Base-by-base conservation (phyloP, 2,329 filamentous ascomycete species). In the Fusarium burgessii region DNA sequence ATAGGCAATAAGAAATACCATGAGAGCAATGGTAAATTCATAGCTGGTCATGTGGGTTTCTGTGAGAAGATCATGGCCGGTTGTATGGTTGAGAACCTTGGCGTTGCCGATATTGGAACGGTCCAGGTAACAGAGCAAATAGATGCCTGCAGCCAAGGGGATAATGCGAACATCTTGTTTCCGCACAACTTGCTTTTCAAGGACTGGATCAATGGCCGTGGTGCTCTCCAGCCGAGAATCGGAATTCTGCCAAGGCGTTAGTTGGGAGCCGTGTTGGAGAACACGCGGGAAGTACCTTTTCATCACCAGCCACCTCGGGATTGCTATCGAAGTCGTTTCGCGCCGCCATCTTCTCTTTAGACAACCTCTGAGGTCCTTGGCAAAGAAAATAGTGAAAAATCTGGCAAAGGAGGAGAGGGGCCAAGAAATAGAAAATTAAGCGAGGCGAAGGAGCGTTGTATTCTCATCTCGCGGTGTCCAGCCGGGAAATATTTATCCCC, bases 1-100 rank as follows among this genome's bases (percentile, higher is more conserved):
- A 77, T 95, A 95, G 2, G 90, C 72, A n/a, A 76, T 75, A 13
- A 76, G 71, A 27, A 76, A 76, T 4, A 76, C 70, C 47, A 78
- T 80, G 17, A 88, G 82, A 4, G 74, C 72, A 17, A 88, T 81
- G 77, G 91, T 91, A 78, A 91, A 93, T 75, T 91, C 84, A 23
- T 83, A 82, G 20, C 57, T 62, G 15, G 70, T 68, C 69, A 77
- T 76, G 33, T 83, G 80, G 13, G 92, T 82, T 64, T 91, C 89
- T 2, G 70, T 52, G 40, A 76, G 68, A 17, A 76, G 74, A 41
- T 76, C 71, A 58, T 76, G 61, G 11, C 60, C 43, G 54, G 86
- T 81, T 42, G 78, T 76, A 9, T 80, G 64, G 27, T 79, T 78
- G 40, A 80, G 76, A 20, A 83, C 78, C 62, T 79, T 80, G 40